These are phyloP conservation scores for Vitis labrusca DNA, from an alignment of 164 flowering plant genomes.

Conservation along the genomic window DNA sequence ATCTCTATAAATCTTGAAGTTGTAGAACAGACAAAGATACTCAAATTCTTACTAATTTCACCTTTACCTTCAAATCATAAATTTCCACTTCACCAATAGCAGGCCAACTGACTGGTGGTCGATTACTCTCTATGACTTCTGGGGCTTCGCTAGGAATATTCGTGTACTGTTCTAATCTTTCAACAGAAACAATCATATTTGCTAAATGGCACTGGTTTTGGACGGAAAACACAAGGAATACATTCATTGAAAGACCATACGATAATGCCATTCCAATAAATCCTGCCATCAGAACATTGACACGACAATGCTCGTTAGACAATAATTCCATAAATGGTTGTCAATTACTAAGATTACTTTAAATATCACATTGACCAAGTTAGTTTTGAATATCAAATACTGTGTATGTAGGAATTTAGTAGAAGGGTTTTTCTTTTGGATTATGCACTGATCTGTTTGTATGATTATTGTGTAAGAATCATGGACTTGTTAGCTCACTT, in stretches of 20 bases:
- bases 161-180: slow-evolving; percentile 71
- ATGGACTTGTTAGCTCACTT: no score
- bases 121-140: slow-evolving; percentile 39
- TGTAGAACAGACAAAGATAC: no score
- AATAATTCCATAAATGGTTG: neutral
- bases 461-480: no score
- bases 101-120: slow-evolving; percentile 61
- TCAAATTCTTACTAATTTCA: no score
- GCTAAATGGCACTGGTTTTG: slow-evolving; percentile 55
- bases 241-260: slow-evolving; percentile 72
- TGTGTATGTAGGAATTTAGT: no score
- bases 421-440: no score
- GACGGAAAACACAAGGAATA: slow-evolving; percentile 45
- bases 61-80: slow-evolving; percentile 43
- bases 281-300: slow-evolving; percentile 37
- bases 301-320: neutral
- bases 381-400: no score
- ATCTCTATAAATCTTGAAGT: no score
- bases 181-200: slow-evolving; percentile 67
- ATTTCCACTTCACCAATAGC: slow-evolving; percentile 58
- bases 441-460: no score
- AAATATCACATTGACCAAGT: no score
- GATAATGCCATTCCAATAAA: slow-evolving; percentile 80
- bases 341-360: neutral
- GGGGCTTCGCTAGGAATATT: slow-evolving; percentile 73